Evolutionary conservation across 1,284 basidiomycete genomes (phyloP).

Genomic region (Trichosporon inkin): DNA sequence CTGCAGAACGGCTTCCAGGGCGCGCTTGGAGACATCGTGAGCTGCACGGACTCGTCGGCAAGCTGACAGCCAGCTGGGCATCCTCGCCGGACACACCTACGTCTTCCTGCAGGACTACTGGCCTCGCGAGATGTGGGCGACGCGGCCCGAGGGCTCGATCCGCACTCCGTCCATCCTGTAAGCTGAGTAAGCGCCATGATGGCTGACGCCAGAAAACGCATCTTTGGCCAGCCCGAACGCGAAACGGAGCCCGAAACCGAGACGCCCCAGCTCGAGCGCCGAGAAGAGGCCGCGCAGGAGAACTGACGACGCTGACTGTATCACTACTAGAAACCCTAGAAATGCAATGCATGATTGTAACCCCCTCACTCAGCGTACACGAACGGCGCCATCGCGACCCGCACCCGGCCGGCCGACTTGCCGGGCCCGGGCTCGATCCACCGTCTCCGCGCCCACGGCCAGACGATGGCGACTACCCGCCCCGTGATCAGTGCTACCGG

Average conservation of each 20-base stretch:
- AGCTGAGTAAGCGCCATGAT: conserved; percentile 40
- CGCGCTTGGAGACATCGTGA: conserved; percentile 72
- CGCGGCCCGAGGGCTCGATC: conserved; percentile 54
- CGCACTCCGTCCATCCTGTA: conserved; percentile 74
- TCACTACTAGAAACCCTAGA: background rate
- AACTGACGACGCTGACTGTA: background rate
- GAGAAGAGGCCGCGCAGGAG: background rate
- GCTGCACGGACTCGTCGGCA: conserved; percentile 11
- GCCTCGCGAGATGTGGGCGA: conserved; percentile 73
- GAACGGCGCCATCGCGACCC: background rate
- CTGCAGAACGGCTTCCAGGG: conserved; percentile 81
- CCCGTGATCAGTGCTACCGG: conserved; percentile 1
- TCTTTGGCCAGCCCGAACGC: conserved; percentile 16
- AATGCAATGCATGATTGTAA: conserved; percentile 9
- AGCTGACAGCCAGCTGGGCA: conserved; percentile 56
- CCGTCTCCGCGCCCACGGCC: background rate
- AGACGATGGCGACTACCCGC: background rate
- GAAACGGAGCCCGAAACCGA: background rate
- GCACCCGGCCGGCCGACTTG: background rate
- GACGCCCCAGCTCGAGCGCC: background rate
- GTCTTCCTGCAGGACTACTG: conserved; percentile 95
- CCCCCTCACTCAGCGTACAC: background rate
- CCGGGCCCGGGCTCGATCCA: background rate
- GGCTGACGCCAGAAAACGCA: conserved; percentile 18
- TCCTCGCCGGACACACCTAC: conserved; percentile 81